phyloP scores from a whole-genome alignment of 2,329 filamentous ascomycete genomes.

The Alternaria gaisen region DNA sequence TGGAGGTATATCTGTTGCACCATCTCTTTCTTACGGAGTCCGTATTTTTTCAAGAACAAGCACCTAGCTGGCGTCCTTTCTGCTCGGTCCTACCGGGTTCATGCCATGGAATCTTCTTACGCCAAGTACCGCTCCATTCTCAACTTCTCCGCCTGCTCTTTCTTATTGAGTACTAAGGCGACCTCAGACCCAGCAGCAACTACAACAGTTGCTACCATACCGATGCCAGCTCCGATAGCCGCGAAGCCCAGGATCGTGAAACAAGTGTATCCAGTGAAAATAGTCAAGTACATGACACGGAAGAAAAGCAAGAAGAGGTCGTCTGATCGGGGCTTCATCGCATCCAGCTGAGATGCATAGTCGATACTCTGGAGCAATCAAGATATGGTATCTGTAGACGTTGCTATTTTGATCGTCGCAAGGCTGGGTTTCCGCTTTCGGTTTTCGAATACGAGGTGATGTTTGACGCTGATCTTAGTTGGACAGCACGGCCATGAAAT shows the following conservation, averaged over 20 bases:
- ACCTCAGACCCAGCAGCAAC: constrained; percentile 22
- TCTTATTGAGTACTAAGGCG: constrained; percentile 15
- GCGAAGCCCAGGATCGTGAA: constrained; percentile 26
- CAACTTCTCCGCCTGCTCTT: constrained; percentile 11
- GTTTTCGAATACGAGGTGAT: constrained; percentile 9
- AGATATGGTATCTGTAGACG: not conserved
- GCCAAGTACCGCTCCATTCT: constrained; percentile 17
- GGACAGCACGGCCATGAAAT: constrained; percentile 11
- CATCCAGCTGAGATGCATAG: not conserved
- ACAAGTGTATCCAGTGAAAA: constrained; percentile 22
- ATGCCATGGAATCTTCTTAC: not conserved
- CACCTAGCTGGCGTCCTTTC: not conserved
- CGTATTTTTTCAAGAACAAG: not conserved
- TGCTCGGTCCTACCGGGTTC: not conserved
- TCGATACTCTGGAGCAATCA: not conserved
- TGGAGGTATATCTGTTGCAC: not conserved
- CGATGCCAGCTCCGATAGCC: constrained; percentile 17
- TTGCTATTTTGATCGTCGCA: constrained; percentile 5
- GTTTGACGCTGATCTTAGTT: constrained; percentile 11
- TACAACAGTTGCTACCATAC: constrained; percentile 19
- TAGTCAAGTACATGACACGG: constrained; percentile 23
- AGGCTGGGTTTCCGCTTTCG: constrained; percentile 3
- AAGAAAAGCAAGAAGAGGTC: constrained; percentile 25
- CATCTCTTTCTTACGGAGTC: not conserved
- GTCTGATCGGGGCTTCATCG: constrained; percentile 15